These are phyloP conservation scores for Taiwanofungus camphoratus DNA, from an alignment of 1,284 basidiomycete genomes.

Conservation along the genomic window DNA sequence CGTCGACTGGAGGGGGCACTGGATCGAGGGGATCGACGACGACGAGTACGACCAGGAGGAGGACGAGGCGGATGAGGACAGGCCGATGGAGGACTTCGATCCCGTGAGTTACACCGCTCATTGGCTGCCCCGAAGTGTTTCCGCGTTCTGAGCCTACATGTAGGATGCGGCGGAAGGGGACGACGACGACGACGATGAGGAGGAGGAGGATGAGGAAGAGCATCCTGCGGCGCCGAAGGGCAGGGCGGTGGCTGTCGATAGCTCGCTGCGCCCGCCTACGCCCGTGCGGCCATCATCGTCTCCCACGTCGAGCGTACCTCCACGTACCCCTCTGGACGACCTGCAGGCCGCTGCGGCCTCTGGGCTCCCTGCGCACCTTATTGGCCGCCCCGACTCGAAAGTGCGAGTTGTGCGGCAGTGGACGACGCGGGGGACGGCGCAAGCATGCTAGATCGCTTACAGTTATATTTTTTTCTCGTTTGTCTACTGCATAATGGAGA, in stretches of 20 bases:
- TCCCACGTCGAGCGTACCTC: conserved; percentile 24
- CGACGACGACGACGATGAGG: conserved; percentile 56
- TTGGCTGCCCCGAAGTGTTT: conserved; percentile 1
- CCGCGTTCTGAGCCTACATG: conserved; percentile 7
- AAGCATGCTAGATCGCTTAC: conserved; percentile 13
- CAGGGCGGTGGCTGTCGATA: conserved; percentile 24
- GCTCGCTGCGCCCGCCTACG: conserved; percentile 27
- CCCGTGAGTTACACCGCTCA: conserved; percentile 44
- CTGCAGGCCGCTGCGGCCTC: conserved; percentile 9
- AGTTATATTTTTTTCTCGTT: conserved; percentile 11
- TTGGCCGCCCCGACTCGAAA: conserved; percentile 29
- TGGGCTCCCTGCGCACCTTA: conserved; percentile 6
- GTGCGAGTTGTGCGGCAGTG: conserved; percentile 46
- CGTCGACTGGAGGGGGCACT: conserved; percentile 84
- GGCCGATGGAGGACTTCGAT: conserved; percentile 80
- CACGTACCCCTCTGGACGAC: conserved; percentile 25
- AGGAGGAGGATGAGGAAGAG: conserved; percentile 46
- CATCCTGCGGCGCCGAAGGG: conserved; percentile 25
- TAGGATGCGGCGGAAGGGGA: conserved; percentile 61
- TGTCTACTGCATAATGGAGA: conserved; percentile 10
- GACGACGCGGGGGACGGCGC: conserved; percentile 22
- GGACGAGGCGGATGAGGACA: conserved; percentile 60
- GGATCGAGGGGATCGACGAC: conserved; percentile 79
- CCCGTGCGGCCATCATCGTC: conserved; percentile 28
- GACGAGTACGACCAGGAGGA: conserved; percentile 54